Evolutionary conservation across 73 alveolate species (phyloP), one percentile per base, ranked within the genome.

Genomic region (Blepharisma japonicum): DNA sequence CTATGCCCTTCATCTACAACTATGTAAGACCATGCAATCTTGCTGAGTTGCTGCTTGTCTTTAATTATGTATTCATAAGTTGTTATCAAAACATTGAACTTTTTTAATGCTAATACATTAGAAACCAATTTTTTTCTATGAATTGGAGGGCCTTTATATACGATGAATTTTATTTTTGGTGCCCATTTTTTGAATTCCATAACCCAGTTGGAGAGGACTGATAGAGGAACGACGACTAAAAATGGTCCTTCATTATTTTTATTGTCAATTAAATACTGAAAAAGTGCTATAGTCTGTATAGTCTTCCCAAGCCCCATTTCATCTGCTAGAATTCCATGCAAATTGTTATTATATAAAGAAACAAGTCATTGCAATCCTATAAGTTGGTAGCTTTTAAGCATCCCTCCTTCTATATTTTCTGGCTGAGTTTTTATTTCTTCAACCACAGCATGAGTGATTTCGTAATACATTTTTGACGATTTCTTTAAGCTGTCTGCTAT

Each of bases 261-360:
- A 27, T 72, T 68, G 77, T 97, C 99, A 83, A 95, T 92, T 42
- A 97, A 80, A 86, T 94, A 97, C 70, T 96, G 85, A 70, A 97
- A 87, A 23, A 97, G 85, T 6, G 99, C 94, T 18, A 97, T 97
- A 0, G 99, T 97, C 80, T 95, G 93, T 32, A 97, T 94, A 7
- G 99, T 97, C 80, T 97, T 97, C 39, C 99, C 99, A 11, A 95
- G 94, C 47, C 99, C 99, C 99, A 97, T 97, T 77, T 97, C 99
- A 86, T 97, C 99, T 51, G 99, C 99, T 14, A 97, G 81, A 32
- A 96, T 95, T 21, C 99, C 99, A 71, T 95, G 97, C 49, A 95
- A 88, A 78, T 95, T 94, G 84, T 96, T 94, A 68, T 93, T 97
- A 84, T 96, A 95, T 50, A 96, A 86, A 38, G 98, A 88, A 55